Conservation (phyloP, 371 early-diverging fungal genomes). For the Lichtheimia corymbifera region DNA sequence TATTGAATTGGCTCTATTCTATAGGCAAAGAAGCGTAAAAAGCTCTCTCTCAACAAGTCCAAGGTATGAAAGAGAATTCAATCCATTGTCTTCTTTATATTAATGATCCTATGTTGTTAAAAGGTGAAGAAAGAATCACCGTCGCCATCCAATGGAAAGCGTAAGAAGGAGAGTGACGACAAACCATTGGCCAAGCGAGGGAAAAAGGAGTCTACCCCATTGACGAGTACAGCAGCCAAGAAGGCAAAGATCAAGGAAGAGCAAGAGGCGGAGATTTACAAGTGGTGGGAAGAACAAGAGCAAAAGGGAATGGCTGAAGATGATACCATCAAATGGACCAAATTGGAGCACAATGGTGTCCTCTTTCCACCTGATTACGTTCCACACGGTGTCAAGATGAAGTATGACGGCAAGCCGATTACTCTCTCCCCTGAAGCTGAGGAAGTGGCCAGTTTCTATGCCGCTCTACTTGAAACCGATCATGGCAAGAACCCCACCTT, state of each 20-base stretch:
- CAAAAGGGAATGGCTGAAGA: slow-evolving; percentile 61
- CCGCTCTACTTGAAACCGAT: slow-evolving; percentile 83
- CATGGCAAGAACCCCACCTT: slow-evolving; percentile 85
- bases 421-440: slow-evolving; percentile 82
- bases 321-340: slow-evolving; percentile 78
- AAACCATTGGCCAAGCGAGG: slow-evolving; percentile 18
- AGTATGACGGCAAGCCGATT: slow-evolving; percentile 82
- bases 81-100: too few relatives aligned
- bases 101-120: too few relatives aligned
- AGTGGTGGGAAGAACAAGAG: slow-evolving; percentile 51
- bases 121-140: slow-evolving; percentile 2
- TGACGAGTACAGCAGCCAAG: slow-evolving; percentile 22
- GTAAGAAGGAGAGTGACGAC: slow-evolving; percentile 10
- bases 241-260: slow-evolving; percentile 28
- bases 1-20: not conserved
- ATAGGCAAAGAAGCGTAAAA: slow-evolving; percentile 17
- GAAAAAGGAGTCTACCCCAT: slow-evolving; percentile 26
- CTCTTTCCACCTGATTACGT: slow-evolving; percentile 91
- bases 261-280: slow-evolving; percentile 36
- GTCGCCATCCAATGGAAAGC: not conserved
- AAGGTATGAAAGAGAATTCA: slow-evolving; percentile 1
- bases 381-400: slow-evolving; percentile 89
- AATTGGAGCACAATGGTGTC: slow-evolving; percentile 88
- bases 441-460: slow-evolving; percentile 96
- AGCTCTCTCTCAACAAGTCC: not conserved